Conservation (phyloP, 768 basidiomycete species). For the Tylopilus balloui region DNA sequence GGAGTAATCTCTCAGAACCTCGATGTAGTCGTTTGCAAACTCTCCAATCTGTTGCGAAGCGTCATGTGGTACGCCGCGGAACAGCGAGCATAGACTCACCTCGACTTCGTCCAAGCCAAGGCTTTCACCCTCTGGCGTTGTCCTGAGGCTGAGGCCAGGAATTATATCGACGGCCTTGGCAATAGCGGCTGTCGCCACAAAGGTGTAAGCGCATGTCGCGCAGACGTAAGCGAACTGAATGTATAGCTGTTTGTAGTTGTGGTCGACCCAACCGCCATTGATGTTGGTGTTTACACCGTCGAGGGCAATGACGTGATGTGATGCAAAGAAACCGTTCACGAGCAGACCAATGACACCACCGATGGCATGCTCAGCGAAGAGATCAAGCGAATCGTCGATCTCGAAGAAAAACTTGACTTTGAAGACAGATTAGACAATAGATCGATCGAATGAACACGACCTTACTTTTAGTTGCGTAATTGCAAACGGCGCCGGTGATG, state of each 20-base stretch:
- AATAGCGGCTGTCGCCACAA: conserved; percentile 57
- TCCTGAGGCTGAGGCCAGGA: conserved; percentile 54
- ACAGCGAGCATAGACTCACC: conserved; percentile 35
- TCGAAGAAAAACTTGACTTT: conserved; percentile 63
- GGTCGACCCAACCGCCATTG: conserved; percentile 69
- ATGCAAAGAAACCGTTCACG: conserved; percentile 72
- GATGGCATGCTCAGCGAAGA: conserved; percentile 83
- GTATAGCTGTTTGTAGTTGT: conserved; percentile 74
- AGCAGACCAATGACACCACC: conserved; percentile 77
- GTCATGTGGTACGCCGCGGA: not conserved
- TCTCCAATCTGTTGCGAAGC: conserved; percentile 50
- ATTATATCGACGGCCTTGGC: conserved; percentile 53
- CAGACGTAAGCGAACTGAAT: conserved; percentile 67
- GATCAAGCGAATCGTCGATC: conserved; percentile 87
- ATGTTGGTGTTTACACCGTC: conserved; percentile 59
- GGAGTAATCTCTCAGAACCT: conserved; percentile 61
- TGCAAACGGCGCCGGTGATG: conserved; percentile 66
- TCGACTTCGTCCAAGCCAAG: conserved; percentile 71
- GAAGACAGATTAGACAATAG: conserved; percentile 8
- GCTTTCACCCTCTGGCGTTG: conserved; percentile 51
- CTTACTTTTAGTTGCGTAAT: conserved; percentile 80
- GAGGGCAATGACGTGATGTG: conserved; percentile 54
- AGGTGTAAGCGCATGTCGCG: conserved; percentile 54
- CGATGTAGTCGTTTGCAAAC: conserved; percentile 65
- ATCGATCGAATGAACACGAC: not conserved